Conservation (phyloP, 768 basidiomycete species). For the Podaxis sp. region DNA sequence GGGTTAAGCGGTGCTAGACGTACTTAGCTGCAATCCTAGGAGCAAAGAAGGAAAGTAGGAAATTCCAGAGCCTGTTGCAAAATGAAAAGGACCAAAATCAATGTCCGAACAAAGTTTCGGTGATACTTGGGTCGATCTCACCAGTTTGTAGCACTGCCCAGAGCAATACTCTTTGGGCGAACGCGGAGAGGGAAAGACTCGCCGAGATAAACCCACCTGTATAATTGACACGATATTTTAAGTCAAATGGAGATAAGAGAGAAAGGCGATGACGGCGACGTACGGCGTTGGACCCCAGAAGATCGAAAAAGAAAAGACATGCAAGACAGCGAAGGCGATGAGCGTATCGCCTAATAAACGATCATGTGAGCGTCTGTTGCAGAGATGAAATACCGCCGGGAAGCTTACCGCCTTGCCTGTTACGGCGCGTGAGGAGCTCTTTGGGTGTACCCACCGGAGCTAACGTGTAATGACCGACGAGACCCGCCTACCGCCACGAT, state of each 20-base stretch:
- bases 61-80: conserved; percentile 55
- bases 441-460: conserved; percentile 51
- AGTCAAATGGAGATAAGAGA: not conserved
- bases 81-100: not conserved
- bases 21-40: conserved; percentile 62
- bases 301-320: conserved; percentile 68
- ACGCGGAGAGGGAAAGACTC: conserved; percentile 84
- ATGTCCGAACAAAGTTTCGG: not conserved
- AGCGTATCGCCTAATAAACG: conserved; percentile 50
- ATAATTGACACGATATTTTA: not conserved
- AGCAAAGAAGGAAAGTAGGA: conserved; percentile 71
- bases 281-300: conserved; percentile 78
- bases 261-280: conserved; percentile 17
- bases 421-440: conserved; percentile 49
- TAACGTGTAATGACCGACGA: conserved; percentile 70
- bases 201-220: conserved; percentile 67
- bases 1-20: conserved; percentile 17
- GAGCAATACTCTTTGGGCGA: conserved; percentile 73
- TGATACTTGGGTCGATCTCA: conserved; percentile 12
- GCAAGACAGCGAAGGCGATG: conserved; percentile 77
- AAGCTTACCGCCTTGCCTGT: conserved; percentile 49
- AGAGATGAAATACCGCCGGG: not conserved
- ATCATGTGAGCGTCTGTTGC: not conserved
- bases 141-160: conserved; percentile 59
- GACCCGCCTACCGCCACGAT: conserved; percentile 47